phyloP scores from a whole-genome alignment of 331 rosid genomes.

The Spiraea crenata region DNA sequence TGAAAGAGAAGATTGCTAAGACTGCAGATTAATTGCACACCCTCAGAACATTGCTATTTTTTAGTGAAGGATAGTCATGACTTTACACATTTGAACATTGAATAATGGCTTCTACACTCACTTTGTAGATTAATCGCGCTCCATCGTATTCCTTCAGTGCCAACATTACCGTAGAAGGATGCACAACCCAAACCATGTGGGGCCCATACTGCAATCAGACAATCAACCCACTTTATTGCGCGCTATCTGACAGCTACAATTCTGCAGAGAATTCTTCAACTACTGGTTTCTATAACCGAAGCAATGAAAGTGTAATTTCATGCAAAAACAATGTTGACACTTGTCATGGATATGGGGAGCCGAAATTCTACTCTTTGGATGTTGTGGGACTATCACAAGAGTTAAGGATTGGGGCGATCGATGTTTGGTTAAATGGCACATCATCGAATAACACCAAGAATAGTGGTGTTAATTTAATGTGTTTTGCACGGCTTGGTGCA shows the following conservation, averaged over 20 bases:
- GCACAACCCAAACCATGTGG: conserved; percentile 62
- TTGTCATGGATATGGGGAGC: conserved; percentile 60
- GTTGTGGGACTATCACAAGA: conserved; percentile 55
- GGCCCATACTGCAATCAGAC: conserved; percentile 83
- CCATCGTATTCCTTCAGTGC: conserved; percentile 66
- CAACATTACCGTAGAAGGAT: conserved; percentile 83
- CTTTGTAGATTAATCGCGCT: conserved; percentile 73
- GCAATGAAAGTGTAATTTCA: conserved; percentile 37
- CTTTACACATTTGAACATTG: conserved; percentile 1
- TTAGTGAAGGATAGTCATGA: conserved; percentile 7
- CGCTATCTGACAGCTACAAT: conserved; percentile 35
- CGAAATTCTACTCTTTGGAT: conserved; percentile 60
- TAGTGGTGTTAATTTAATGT: conserved; percentile 51
- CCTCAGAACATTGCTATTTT: background rate
- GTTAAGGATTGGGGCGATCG: conserved; percentile 51
- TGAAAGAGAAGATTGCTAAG: too few relatives aligned
- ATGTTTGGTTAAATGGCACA: conserved; percentile 47
- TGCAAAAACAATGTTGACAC: conserved; percentile 58
- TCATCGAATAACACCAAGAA: conserved; percentile 33
- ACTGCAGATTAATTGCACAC: too few relatives aligned
- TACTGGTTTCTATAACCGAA: conserved; percentile 33
- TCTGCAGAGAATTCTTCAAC: conserved; percentile 25
- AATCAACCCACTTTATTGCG: conserved; percentile 69
- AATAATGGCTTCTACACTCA: conserved; percentile 14
- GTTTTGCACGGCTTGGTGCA: conserved; percentile 85